Evolutionary conservation across 108 stramenopile genomes (phyloP).

Genomic region (Pseudonitzschia multiseries): DNA sequence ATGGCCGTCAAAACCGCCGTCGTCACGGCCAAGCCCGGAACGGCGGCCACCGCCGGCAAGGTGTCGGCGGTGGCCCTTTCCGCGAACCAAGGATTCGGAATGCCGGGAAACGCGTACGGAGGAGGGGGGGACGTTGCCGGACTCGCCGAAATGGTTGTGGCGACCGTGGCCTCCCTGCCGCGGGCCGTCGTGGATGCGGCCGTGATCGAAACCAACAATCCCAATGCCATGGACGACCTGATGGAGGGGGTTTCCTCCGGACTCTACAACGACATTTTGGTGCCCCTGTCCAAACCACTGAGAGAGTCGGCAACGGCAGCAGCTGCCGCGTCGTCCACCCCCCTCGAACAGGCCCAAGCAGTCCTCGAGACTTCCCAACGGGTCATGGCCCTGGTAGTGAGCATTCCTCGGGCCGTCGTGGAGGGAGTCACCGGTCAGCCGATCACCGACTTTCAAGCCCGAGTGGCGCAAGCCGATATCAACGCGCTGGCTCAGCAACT

Average conservation of each 20-base stretch:
- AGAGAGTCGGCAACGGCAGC: background rate
- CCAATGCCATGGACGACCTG: conserved; percentile 7
- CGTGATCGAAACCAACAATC: conserved; percentile 1
- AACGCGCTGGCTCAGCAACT: background rate
- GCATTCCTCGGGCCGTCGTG: conserved; percentile 8
- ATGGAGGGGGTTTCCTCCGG: conserved; percentile 15
- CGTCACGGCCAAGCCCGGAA: conserved; percentile 2
- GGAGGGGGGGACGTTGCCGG: conserved; percentile 7
- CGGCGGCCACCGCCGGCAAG: background rate
- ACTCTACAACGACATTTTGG: conserved; percentile 1
- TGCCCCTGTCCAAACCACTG: background rate
- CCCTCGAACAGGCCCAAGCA: conserved; percentile 12
- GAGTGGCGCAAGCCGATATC: background rate
- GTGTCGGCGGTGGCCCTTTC: background rate
- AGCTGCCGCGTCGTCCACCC: background rate
- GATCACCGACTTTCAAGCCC: background rate
- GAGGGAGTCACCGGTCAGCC: conserved; percentile 10
- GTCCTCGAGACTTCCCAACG: conserved; percentile 1
- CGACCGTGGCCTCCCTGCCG: background rate
- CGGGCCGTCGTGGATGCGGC: conserved; percentile 3
- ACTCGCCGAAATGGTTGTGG: conserved; percentile 5
- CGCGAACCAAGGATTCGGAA: conserved; percentile 5
- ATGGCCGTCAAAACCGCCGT: background rate
- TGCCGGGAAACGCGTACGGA: background rate
- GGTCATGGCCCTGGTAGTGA: conserved; percentile 9